Evolutionary conservation across 73 alveolate genomes (phyloP).

Genomic region (Paramecium caudatum): DNA sequence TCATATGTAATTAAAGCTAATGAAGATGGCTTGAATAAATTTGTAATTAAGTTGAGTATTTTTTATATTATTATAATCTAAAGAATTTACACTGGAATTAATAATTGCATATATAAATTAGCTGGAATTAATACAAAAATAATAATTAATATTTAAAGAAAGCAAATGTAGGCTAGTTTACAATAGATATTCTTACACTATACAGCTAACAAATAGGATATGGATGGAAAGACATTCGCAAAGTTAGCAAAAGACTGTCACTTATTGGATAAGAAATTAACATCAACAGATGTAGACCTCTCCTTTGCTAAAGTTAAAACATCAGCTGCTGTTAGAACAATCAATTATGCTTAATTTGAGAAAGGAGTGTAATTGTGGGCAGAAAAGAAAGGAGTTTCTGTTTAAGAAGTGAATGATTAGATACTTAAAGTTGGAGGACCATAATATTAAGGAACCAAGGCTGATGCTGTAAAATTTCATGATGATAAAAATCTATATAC

Average conservation of each 20-base stretch:
- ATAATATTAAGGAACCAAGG: slow-evolving; percentile 91
- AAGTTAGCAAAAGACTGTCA: slow-evolving; percentile 73
- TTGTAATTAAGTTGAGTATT: not conserved
- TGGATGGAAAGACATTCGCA: slow-evolving; percentile 77
- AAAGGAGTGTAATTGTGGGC: slow-evolving; percentile 89
- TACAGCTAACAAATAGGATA: slow-evolving; percentile 58
- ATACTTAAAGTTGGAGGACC: slow-evolving; percentile 91
- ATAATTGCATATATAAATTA: not conserved
- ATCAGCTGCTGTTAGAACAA: slow-evolving; percentile 85
- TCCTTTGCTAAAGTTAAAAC: slow-evolving; percentile 89
- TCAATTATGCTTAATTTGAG: slow-evolving; percentile 88
- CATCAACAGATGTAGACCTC: slow-evolving; percentile 81
- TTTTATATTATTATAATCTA: slow-evolving; percentile 3
- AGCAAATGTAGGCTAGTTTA: slow-evolving; percentile 61
- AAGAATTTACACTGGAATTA: slow-evolving; percentile 41
- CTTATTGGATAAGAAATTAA: slow-evolving; percentile 65
- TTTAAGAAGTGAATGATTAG: slow-evolving; percentile 78
- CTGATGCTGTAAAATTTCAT: slow-evolving; percentile 96
- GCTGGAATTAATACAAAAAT: not conserved
- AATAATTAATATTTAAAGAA: slow-evolving; percentile 6
- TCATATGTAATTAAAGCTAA: slow-evolving; percentile 29
- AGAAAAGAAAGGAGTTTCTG: slow-evolving; percentile 87
- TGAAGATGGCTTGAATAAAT: slow-evolving; percentile 35
- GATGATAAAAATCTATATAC: slow-evolving; percentile 95
- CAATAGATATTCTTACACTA: slow-evolving; percentile 68